phyloP scores from a whole-genome alignment of 2,329 filamentous ascomycete genomes.

The Penicillium sp. region DNA sequence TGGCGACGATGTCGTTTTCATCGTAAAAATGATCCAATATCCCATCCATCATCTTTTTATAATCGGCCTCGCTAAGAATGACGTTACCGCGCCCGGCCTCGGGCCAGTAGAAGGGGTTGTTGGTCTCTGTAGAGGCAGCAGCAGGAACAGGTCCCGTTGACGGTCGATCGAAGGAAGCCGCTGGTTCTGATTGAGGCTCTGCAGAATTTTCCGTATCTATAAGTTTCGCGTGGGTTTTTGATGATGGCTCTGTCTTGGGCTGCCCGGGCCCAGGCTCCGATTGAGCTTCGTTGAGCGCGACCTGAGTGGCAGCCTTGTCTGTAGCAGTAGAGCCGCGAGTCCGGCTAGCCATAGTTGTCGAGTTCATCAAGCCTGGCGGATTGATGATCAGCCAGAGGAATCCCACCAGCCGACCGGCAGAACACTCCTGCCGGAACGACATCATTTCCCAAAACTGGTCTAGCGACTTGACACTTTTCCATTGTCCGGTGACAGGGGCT shows the following conservation, averaged over 20 bases:
- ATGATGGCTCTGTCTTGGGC: background rate
- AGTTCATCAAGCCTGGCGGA: slow-evolving; percentile 50
- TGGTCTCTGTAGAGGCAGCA: slow-evolving; percentile 11
- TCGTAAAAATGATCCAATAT: slow-evolving; percentile 44
- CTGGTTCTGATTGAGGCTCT: background rate
- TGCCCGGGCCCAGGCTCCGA: background rate
- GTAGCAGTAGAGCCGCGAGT: slow-evolving; percentile 3
- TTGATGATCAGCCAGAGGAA: slow-evolving; percentile 89
- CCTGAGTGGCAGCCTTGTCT: background rate
- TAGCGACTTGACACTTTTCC: slow-evolving; percentile 77
- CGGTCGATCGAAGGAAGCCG: slow-evolving; percentile 3
- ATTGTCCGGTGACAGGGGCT: slow-evolving; percentile 57
- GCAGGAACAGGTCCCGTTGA: background rate
- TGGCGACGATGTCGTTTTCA: slow-evolving; percentile 34
- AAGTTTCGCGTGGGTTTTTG: background rate
- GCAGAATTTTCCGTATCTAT: background rate
- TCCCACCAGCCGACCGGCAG: slow-evolving; percentile 82
- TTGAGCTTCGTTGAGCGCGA: background rate
- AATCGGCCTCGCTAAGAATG: slow-evolving; percentile 38
- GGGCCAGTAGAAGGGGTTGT: slow-evolving; percentile 35
- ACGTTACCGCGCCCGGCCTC: slow-evolving; percentile 33
- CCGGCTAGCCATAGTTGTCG: slow-evolving; percentile 32
- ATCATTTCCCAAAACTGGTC: slow-evolving; percentile 99
- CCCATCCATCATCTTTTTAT: slow-evolving; percentile 38
- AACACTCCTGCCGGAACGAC: slow-evolving; percentile 93